Evolutionary conservation across 768 basidiomycete genomes (phyloP).

Genomic region (Boletus pseudo-olivaceus): DNA sequence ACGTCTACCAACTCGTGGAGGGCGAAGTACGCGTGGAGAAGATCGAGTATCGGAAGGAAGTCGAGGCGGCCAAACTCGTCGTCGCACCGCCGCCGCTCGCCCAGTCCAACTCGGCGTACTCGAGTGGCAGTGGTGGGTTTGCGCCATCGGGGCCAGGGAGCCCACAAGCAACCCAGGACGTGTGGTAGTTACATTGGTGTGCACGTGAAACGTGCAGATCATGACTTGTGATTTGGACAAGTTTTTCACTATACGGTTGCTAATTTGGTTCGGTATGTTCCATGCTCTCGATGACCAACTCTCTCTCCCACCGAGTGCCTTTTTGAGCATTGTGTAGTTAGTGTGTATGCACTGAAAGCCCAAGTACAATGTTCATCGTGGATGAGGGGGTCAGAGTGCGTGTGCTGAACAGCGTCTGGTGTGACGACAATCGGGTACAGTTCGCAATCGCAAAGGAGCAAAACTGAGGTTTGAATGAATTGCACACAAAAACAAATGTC

Average conservation of each 20-base stretch:
- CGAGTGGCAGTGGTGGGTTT: conserved; percentile 24
- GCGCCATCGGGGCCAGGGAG: conserved; percentile 23
- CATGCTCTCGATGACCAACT: neutral
- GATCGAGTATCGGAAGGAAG: conserved; percentile 77
- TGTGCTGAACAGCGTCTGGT: conserved; percentile 5
- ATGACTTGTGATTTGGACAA: neutral
- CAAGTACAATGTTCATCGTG: neutral
- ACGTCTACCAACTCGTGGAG: conserved; percentile 93
- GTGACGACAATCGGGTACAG: neutral
- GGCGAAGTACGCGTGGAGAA: conserved; percentile 93
- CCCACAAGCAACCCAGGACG: conserved; percentile 24
- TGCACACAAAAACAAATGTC: conserved; percentile 18
- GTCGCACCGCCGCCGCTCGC: conserved; percentile 19
- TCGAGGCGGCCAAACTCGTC: conserved; percentile 35
- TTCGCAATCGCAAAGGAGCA: neutral
- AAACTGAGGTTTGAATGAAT: neutral
- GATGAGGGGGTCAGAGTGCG: too few species aligned
- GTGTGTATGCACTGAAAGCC: neutral
- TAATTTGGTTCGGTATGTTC: conserved; percentile 1
- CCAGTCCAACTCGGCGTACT: conserved; percentile 32
- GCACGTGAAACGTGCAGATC: neutral
- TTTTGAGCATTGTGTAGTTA: neutral
- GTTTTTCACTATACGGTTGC: neutral
- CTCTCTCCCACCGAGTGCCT: neutral
- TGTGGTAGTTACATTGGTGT: conserved; percentile 20